phyloP scores from a whole-genome alignment of 2,329 filamentous ascomycete species.

The Leptosphaerulina australis region DNA sequence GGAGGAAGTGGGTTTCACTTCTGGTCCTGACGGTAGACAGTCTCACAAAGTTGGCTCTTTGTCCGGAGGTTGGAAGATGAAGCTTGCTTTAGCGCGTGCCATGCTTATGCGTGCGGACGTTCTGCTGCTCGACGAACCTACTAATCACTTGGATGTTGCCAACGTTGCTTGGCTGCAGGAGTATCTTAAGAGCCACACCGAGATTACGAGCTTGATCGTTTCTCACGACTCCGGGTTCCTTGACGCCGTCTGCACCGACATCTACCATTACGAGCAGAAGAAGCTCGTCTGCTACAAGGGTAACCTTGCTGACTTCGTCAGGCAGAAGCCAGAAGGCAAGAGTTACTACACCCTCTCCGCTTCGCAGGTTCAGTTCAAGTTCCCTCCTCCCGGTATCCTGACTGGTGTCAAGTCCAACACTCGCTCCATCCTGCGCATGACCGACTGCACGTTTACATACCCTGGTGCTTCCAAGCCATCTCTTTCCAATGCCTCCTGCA shows the following conservation, averaged over 20 bases:
- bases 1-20: conserved; percentile 89
- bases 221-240: conserved; percentile 98
- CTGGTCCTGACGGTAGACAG: conserved; percentile 87
- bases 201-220: conserved; percentile 97
- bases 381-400: conserved; percentile 92
- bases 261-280: conserved; percentile 99
- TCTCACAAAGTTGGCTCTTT: conserved; percentile 89
- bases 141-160: conserved; percentile 94
- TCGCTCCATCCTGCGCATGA: conserved; percentile 94
- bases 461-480: conserved; percentile 87
- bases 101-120: conserved; percentile 99
- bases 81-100: conserved; percentile 90
- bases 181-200: conserved; percentile 92
- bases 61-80: conserved; percentile 99
- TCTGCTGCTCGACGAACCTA: conserved; percentile 94
- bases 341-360: conserved; percentile 96
- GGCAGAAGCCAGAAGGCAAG: conserved; percentile 90
- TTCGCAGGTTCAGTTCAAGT: conserved; percentile 93
- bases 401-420: conserved; percentile 95
- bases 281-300: conserved; percentile 88
- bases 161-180: conserved; percentile 96
- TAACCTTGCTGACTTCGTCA: conserved; percentile 83
- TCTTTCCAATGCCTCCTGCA: conserved; percentile 84
- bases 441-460: conserved; percentile 88
- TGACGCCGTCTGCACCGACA: conserved; percentile 96